Conservation (phyloP, 2,329 filamentous ascomycete genomes). For the Lachnellula hyalina region DNA sequence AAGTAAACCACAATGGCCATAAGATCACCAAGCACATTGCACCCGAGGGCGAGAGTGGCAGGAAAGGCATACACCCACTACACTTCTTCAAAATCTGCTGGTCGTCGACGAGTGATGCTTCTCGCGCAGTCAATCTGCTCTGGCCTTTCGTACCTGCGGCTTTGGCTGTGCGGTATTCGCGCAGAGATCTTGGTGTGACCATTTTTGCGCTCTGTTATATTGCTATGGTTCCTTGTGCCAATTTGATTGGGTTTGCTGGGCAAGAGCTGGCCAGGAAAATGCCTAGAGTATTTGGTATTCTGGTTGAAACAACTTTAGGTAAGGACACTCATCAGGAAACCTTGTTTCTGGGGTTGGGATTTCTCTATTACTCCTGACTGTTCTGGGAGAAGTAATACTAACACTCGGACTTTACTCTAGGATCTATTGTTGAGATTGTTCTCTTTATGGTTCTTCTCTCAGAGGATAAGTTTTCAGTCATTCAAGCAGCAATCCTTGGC, state of each 20-base stretch:
- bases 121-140: constrained; percentile 61
- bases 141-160: constrained; percentile 72
- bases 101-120: constrained; percentile 57
- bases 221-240: constrained; percentile 72
- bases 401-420: constrained; percentile 54
- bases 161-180: constrained; percentile 56
- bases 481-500: constrained; percentile 77
- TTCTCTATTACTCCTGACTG: constrained; percentile 4
- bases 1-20: constrained; percentile 20
- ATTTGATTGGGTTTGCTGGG: constrained; percentile 69
- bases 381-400: constrained; percentile 49
- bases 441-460: constrained; percentile 72
- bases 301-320: constrained; percentile 59
- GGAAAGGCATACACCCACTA: constrained; percentile 57
- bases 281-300: constrained; percentile 63
- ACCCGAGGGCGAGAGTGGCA: constrained; percentile 62
- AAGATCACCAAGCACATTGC: constrained; percentile 35
- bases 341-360: constrained; percentile 36
- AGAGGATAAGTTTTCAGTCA: constrained; percentile 55
- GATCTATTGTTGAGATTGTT: constrained; percentile 75
- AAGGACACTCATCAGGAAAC: constrained; percentile 15
- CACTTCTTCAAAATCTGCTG: constrained; percentile 58
- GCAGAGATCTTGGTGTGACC: constrained; percentile 51
- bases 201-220: constrained; percentile 69
- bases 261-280: constrained; percentile 69